These are phyloP conservation scores for Suhomyces prunicola DNA, from an alignment of 805 yeast species.

Conservation along the genomic window DNA sequence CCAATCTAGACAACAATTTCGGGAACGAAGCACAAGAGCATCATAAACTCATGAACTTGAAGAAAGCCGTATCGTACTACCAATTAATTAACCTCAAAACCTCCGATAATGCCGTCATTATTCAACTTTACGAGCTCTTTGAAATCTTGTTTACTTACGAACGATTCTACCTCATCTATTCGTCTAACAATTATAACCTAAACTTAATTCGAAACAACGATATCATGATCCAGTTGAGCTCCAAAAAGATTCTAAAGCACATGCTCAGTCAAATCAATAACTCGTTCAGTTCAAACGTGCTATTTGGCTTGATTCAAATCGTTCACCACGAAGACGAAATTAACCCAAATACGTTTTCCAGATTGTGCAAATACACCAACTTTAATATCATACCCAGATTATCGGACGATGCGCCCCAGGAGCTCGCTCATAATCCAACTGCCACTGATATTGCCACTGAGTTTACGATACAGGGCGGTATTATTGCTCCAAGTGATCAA, in stretches of 20 bases:
- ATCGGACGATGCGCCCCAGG: neutral
- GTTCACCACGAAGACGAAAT: conserved; percentile 6
- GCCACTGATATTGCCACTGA: neutral
- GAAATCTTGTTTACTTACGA: conserved; percentile 29
- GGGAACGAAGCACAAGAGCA: conserved; percentile 25
- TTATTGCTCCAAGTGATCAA: neutral
- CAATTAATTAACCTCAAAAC: conserved; percentile 28
- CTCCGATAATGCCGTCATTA: conserved; percentile 15
- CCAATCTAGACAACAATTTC: conserved; percentile 12
- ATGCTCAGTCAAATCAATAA: conserved; percentile 6
- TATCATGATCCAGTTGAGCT: conserved; percentile 8
- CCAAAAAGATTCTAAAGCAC: conserved; percentile 4
- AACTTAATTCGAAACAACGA: conserved; percentile 12
- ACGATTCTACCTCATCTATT: conserved; percentile 16
- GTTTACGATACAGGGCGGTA: neutral
- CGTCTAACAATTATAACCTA: conserved; percentile 14
- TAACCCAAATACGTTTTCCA: neutral
- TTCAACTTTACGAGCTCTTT: conserved; percentile 30
- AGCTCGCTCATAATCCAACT: neutral
- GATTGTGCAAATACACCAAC: conserved; percentile 8
- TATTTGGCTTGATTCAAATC: conserved; percentile 7
- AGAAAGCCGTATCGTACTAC: conserved; percentile 29
- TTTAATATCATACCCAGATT: conserved; percentile 7
- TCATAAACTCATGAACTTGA: conserved; percentile 27
- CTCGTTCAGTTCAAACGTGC: conserved; percentile 9